Evolutionary conservation across 2,329 filamentous ascomycete genomes (phyloP), one percentile per base, ranked within the genome.

Genomic region (Fusarium udum): DNA sequence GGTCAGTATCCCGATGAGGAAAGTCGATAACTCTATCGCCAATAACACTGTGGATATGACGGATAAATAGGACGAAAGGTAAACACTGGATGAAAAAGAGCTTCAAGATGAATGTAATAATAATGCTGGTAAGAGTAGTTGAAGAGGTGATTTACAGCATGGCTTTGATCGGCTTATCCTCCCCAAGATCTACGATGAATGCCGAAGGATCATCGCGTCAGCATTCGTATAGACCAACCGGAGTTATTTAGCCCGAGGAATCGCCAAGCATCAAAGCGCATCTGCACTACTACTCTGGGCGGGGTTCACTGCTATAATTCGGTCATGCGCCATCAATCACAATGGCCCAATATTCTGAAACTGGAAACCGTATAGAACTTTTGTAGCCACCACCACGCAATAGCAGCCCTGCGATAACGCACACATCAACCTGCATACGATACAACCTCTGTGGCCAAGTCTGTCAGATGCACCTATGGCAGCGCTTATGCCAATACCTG

Each of bases 271-370:
- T 68, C 49, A n/a, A 43, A 37, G 65, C 36, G 46, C 56, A 36
- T 68, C 45, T 67, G 64, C 64, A 55, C 28, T 68, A 26, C 48
- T 31, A 68, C 65, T 48, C 20, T 43, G 32, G 7, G 64, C 65
- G 64, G 65, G 63, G 63, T 37, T 53, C 24, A 37, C 37, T 68
- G 5, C 65, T 68, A 6, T 16, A 68, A 68, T 55, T 37, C 56
- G 64, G 37, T 68, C 65, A 68, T 67, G 64, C 48, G 64, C 28
- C 52, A 68, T 61, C 64, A 65, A 37, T 67, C 65, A 67, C 65
- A 55, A 28, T 48, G 40, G 55, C 40, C 63, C 46, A 48, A 51
- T 40, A 68, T 55, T 68, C 64, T 68, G 40, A 68, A 68, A 68
- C 40, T 55, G 65, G 55, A 37, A 39, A 62, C 36, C 46, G 37